Evolutionary conservation across 2,329 filamentous ascomycete species (phyloP).

Genomic region (Penicillium sclerotigenum): DNA sequence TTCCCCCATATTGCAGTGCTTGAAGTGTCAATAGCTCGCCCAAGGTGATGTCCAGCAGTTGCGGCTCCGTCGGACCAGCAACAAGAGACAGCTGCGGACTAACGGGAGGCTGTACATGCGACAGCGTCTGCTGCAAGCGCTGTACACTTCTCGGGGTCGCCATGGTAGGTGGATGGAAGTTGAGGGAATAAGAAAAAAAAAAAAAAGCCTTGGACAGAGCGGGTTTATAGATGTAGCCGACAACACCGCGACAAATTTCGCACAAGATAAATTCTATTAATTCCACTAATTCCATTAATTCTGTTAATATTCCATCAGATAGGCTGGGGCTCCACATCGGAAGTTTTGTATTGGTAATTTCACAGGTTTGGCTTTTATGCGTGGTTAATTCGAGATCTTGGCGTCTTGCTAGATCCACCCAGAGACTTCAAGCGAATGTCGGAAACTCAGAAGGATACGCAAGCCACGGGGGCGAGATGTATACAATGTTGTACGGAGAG

Average conservation of each 20-base stretch:
- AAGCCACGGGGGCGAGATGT: too few relatives aligned
- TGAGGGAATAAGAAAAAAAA: not conserved
- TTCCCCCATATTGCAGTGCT: slow-evolving; percentile 60
- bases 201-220: not conserved
- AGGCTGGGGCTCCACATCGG: slow-evolving; percentile 4
- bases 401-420: not conserved
- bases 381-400: slow-evolving; percentile 3
- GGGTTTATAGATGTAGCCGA: slow-evolving; percentile 14
- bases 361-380: not conserved
- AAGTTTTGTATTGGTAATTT: slow-evolving; percentile 6
- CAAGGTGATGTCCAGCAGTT: slow-evolving; percentile 67
- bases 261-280: not conserved
- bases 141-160: slow-evolving; percentile 25
- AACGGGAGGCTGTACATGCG: slow-evolving; percentile 25
- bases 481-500: too few relatives aligned
- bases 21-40: slow-evolving; percentile 71
- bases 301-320: slow-evolving; percentile 15
- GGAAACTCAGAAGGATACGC: not conserved
- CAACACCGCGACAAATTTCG: slow-evolving; percentile 8
- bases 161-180: slow-evolving; percentile 16
- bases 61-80: slow-evolving; percentile 65
- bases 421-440: slow-evolving; percentile 4
- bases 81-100: slow-evolving; percentile 53
- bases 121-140: slow-evolving; percentile 31
- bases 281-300: not conserved